Evolutionary conservation across 495 filamentous ascomycete species (phyloP).

Genomic region (Xylaria sp.): DNA sequence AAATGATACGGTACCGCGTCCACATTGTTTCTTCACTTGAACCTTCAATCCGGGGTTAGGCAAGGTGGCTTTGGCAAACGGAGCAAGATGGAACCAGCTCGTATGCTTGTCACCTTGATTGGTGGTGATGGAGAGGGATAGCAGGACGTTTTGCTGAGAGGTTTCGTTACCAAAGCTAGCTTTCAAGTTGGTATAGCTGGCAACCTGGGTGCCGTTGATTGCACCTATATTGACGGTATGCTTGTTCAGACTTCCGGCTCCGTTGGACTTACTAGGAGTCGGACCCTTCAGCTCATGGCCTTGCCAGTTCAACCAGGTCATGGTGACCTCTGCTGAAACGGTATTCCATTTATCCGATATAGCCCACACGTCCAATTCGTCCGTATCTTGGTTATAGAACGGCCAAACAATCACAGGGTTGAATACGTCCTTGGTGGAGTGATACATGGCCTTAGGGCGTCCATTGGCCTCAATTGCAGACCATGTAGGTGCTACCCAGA

Average conservation of each 20-base stretch:
- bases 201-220: not conserved
- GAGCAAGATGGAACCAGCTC: conserved; percentile 9
- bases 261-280: not conserved
- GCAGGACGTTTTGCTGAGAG: not conserved
- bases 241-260: not conserved
- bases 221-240: not conserved
- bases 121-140: conserved; percentile 1
- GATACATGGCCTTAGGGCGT: conserved; percentile 71
- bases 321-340: conserved; percentile 15
- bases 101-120: conserved; percentile 6
- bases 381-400: conserved; percentile 63
- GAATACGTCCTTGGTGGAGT: conserved; percentile 67
- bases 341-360: conserved; percentile 62
- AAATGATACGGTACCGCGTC: not conserved
- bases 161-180: conserved; percentile 1
- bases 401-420: conserved; percentile 66
- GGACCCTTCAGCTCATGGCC: not conserved
- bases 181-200: not conserved
- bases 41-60: not conserved
- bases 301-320: conserved; percentile 3
- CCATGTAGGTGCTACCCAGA: conserved; percentile 75
- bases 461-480: conserved; percentile 69
- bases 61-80: not conserved
- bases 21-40: not conserved
- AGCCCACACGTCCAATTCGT: conserved; percentile 65